phyloP scores from a whole-genome alignment of 495 filamentous ascomycete genomes.

The Jackrogersella multiformis region DNA sequence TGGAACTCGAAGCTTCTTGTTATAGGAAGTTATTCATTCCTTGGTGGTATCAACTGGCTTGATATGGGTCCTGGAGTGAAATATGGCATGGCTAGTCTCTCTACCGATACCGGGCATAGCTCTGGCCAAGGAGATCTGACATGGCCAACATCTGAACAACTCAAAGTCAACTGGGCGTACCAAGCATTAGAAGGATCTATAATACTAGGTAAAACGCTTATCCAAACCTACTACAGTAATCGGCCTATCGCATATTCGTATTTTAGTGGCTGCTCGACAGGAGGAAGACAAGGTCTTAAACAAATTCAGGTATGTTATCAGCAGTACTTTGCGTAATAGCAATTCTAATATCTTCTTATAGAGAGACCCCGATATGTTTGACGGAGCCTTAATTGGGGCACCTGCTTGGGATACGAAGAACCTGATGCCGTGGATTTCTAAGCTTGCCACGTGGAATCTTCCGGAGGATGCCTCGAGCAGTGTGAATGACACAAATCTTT shows the following conservation, averaged over 20 bases:
- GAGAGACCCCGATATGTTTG: conserved; percentile 37
- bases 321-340: not conserved
- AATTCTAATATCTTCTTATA: not conserved
- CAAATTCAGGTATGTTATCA: conserved; percentile 47
- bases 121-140: conserved; percentile 47
- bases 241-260: conserved; percentile 47
- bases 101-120: conserved; percentile 67
- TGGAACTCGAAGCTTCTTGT: conserved; percentile 59
- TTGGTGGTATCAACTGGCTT: conserved; percentile 62
- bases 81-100: conserved; percentile 63
- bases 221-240: conserved; percentile 34
- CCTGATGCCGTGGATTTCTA: conserved; percentile 53
- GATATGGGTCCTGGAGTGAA: conserved; percentile 57
- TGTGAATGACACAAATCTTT: conserved; percentile 56
- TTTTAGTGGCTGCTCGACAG: conserved; percentile 62
- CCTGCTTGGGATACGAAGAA: conserved; percentile 57
- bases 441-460: conserved; percentile 44
- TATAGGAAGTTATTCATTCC: conserved; percentile 57
- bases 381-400: conserved; percentile 38
- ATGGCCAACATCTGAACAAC: conserved; percentile 60
- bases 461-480: conserved; percentile 56
- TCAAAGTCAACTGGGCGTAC: conserved; percentile 52
- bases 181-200: conserved; percentile 58
- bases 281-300: conserved; percentile 60
- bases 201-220: conserved; percentile 47